A percentile compares a stretch with the other conserved stretches of the same genome.
Conservation (phyloP, 2,329 filamentous ascomycete species). For the Calonectria naviculata region DNA sequence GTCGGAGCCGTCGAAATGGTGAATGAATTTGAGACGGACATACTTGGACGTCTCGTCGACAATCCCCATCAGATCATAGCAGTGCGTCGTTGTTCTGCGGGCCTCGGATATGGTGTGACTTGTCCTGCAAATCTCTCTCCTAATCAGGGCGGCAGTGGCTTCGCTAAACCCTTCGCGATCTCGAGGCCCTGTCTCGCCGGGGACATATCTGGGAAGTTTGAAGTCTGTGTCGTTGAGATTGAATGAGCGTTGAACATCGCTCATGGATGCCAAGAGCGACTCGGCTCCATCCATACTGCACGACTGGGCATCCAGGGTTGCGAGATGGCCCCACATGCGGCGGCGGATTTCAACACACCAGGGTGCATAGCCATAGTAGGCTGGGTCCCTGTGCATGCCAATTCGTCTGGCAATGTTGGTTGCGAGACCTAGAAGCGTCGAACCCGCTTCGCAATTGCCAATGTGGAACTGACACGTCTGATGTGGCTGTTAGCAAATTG, state of each 20-base stretch:
- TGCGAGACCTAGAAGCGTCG: constrained; percentile 25
- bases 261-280: constrained; percentile 17
- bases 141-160: constrained; percentile 20
- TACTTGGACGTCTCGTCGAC: constrained; percentile 25
- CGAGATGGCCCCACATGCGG: constrained; percentile 29
- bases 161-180: constrained; percentile 30
- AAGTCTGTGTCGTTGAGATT: constrained; percentile 25
- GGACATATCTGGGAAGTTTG: constrained; percentile 10
- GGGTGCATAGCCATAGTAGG: constrained; percentile 28
- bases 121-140: constrained; percentile 26
- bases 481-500: not conserved
- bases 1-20: constrained; percentile 28
- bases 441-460: constrained; percentile 26
- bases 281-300: constrained; percentile 25
- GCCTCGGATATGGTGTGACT: constrained; percentile 21
- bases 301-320: constrained; percentile 25
- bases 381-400: constrained; percentile 29
- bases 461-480: constrained; percentile 31
- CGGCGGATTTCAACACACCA: constrained; percentile 30
- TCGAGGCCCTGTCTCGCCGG: constrained; percentile 15
- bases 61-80: constrained; percentile 22
- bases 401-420: constrained; percentile 28
- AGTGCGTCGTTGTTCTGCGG: constrained; percentile 16
- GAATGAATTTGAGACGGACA: constrained; percentile 22
- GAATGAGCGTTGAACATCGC: constrained; percentile 26